Conservation (phyloP, 768 basidiomycete genomes). For the Suillus occidentalis region DNA sequence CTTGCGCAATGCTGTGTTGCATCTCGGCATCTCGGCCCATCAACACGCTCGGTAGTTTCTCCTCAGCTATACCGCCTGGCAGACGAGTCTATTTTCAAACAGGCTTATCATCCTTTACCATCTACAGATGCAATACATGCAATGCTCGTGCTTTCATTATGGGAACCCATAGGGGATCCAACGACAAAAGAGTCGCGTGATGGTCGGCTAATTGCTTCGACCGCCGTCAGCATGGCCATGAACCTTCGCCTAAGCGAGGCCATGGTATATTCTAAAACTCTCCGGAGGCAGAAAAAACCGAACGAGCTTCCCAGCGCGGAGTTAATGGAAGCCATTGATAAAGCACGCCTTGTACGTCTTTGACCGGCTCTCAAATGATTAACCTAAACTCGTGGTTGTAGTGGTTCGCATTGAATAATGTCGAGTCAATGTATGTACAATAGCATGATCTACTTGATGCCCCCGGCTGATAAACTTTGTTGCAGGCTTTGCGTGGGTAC, state of each 20-base stretch:
- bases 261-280: slow-evolving; percentile 30
- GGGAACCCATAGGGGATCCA: slow-evolving; percentile 41
- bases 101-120: slow-evolving; percentile 43
- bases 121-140: slow-evolving; percentile 43
- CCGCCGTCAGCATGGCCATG: slow-evolving; percentile 48
- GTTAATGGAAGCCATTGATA: slow-evolving; percentile 34
- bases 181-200: slow-evolving; percentile 35
- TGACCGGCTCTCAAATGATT: slow-evolving; percentile 14
- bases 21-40: slow-evolving; percentile 41
- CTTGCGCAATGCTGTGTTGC: slow-evolving; percentile 48
- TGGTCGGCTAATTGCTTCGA: slow-evolving; percentile 39
- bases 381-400: slow-evolving; percentile 19
- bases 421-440: slow-evolving; percentile 39
- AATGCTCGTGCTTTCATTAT: slow-evolving; percentile 42
- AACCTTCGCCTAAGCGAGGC: slow-evolving; percentile 41
- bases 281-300: slow-evolving; percentile 31
- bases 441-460: background rate
- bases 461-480: slow-evolving; percentile 8
- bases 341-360: slow-evolving; percentile 38
- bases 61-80: slow-evolving; percentile 43
- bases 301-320: slow-evolving; percentile 28
- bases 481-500: slow-evolving; percentile 43
- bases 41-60: slow-evolving; percentile 34
- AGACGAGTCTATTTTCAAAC: slow-evolving; percentile 38
- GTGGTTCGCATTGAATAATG: slow-evolving; percentile 41